Conservation (phyloP, 208 protist species). For the Hexamita inflata region DNA sequence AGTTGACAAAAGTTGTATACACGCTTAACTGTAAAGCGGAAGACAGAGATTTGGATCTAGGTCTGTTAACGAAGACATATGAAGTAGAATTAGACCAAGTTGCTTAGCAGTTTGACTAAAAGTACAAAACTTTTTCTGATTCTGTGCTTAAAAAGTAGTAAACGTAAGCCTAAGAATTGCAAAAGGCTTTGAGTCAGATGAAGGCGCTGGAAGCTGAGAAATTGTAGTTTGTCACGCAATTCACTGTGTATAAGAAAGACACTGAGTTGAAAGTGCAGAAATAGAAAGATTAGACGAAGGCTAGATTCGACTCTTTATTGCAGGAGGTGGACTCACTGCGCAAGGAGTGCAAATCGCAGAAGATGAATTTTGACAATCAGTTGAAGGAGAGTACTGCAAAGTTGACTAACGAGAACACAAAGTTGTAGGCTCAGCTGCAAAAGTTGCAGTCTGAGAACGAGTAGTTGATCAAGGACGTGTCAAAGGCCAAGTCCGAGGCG, state of each 20-base stretch:
- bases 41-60: slow-evolving; percentile 12
- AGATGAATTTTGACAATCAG: not conserved
- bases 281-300: not conserved
- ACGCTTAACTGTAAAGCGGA: not conserved
- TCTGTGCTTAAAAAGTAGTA: not conserved
- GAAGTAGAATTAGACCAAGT: not conserved
- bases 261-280: not conserved
- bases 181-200: not conserved
- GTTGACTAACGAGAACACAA: not conserved
- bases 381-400: not conserved
- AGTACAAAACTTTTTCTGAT: not conserved
- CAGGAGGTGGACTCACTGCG: not conserved
- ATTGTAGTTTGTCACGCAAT: not conserved
- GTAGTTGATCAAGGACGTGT: not conserved
- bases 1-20: slow-evolving; percentile 21
- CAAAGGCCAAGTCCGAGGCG: not conserved
- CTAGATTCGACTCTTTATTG: not conserved
- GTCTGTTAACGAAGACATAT: slow-evolving; percentile 8
- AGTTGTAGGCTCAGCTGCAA: not conserved
- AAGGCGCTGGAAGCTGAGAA: slow-evolving; percentile 14
- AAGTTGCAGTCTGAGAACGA: not conserved
- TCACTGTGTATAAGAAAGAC: not conserved
- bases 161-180: not conserved
- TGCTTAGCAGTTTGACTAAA: not conserved
- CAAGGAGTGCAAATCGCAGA: not conserved